Base-by-base conservation (phyloP, 345 rosid genomes). In the Camelina laxa region DNA sequence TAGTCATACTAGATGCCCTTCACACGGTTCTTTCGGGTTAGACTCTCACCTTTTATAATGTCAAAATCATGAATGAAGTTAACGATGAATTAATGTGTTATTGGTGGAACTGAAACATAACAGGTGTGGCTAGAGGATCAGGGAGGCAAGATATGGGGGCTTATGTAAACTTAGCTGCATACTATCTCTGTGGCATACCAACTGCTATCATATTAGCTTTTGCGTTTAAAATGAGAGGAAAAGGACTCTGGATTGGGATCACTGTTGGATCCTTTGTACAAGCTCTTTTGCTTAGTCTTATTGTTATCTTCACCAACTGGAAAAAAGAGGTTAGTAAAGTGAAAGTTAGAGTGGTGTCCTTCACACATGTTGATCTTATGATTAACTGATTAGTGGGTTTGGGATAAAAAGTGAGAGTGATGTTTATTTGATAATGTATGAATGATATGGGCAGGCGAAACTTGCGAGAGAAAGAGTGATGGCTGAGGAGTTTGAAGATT, bases 71-170 rank as follows among this genome's bases (percentile, higher is more conserved):
- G 16, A 14, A 20, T 14, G 19, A 33, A 33, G 41, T 24, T 22
- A 63, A 65, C 45, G 30, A 33, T 1, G n/a, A 33, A 33, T 31
- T 31, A 1, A 33, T 6, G 36, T 33, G 36, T 33, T 33, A 33
- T 33, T 8, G 1, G 36, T 33, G 48, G 30, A 4, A 39, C 0
- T 70, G 55, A 63, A 68, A 59, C 30, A 27, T 3, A 7, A 8
- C 76, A 79, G 79, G 79, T 49, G 68, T 79, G n/a, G 79, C 79
- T 56, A 79, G 79, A 69, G 82, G 82, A 70, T 55, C 71, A 38
- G 82, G 82, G 67, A 74, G 79, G 53, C 82, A 79, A 65, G 73
- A 79, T 17, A 38, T 58, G 8, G 82, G 82, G 5, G 82, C 82
- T 1, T 79, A 68, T 17, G 72, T 75, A 7, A 79, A 79, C 79